Evolutionary conservation across 164 flowering plant genomes (phyloP).

Genomic region (Stephania yunnanensis): DNA sequence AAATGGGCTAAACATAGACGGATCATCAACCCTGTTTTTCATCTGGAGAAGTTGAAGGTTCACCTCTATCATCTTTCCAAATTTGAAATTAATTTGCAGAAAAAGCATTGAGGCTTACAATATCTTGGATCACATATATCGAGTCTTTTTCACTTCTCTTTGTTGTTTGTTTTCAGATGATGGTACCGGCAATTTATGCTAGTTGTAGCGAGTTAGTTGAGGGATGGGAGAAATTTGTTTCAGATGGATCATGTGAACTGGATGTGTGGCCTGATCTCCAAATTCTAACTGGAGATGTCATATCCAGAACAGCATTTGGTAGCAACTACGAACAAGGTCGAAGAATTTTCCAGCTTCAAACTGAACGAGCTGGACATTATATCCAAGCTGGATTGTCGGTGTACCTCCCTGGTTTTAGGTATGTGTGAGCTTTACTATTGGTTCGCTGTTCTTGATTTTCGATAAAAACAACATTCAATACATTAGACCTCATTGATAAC

Average conservation of each 20-base stretch:
- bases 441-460: neutral
- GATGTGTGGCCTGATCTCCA: slow-evolving; percentile 32
- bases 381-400: neutral
- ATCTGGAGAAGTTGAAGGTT: slow-evolving; percentile 29
- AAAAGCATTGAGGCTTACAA: neutral
- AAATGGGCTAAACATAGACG: slow-evolving; percentile 28
- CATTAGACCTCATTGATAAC: no score
- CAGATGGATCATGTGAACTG: slow-evolving; percentile 14
- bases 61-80: neutral
- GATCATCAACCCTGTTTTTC: slow-evolving; percentile 26
- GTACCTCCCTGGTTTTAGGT: slow-evolving; percentile 20
- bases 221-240: slow-evolving; percentile 20
- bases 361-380: slow-evolving; percentile 21
- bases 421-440: neutral
- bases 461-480: neutral
- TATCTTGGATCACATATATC: neutral
- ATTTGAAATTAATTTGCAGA: neutral
- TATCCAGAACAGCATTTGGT: slow-evolving; percentile 36
- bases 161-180: slow-evolving; percentile 16
- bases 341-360: slow-evolving; percentile 31
- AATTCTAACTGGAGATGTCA: slow-evolving; percentile 26
- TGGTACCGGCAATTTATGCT: slow-evolving; percentile 25
- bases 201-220: slow-evolving; percentile 22
- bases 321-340: slow-evolving; percentile 38
- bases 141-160: neutral